Percentiles rank a stretch among this genome's conserved stretches.
These are phyloP conservation scores for Helicocarpus griseus DNA, from an alignment of 2,329 filamentous ascomycete species.

Conservation along the genomic window DNA sequence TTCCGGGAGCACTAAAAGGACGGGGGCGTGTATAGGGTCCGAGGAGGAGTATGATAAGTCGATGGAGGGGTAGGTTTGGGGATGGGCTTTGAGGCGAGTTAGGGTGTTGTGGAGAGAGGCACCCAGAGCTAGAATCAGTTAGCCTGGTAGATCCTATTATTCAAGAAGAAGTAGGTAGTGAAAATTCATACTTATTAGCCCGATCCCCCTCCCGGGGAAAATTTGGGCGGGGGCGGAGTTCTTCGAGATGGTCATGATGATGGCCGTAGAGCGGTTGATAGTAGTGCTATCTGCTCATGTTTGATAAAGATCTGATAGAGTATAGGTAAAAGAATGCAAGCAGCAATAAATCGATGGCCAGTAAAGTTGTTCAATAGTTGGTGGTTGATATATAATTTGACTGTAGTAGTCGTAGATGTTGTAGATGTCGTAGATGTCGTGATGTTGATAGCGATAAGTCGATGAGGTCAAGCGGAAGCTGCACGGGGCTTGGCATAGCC, in stretches of 20 bases:
- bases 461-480: too few relatives aligned
- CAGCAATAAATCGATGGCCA: too few relatives aligned
- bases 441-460: too few relatives aligned
- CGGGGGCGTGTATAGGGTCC: conserved; percentile 62
- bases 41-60: conserved; percentile 72
- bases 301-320: too few relatives aligned
- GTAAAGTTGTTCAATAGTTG: too few relatives aligned
- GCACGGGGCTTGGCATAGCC: too few relatives aligned
- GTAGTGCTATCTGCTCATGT: too few relatives aligned
- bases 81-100: conserved; percentile 78
- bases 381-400: too few relatives aligned
- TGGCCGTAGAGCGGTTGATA: too few relatives aligned
- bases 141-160: neutral
- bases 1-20: conserved; percentile 64
- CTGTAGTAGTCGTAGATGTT: too few relatives aligned
- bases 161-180: conserved; percentile 16
- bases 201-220: conserved; percentile 55
- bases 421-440: too few relatives aligned
- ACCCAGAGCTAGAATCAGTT: conserved; percentile 57
- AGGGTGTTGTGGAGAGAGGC: conserved; percentile 85
- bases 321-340: too few relatives aligned
- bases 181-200: conserved; percentile 45
- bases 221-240: conserved; percentile 45
- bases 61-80: conserved; percentile 70
- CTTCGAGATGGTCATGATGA: conserved; percentile 26